Percentiles rank a stretch among this genome's conserved stretches.
Evolutionary conservation across 768 basidiomycete species (phyloP).

Genomic region (Auricularia sp.): DNA sequence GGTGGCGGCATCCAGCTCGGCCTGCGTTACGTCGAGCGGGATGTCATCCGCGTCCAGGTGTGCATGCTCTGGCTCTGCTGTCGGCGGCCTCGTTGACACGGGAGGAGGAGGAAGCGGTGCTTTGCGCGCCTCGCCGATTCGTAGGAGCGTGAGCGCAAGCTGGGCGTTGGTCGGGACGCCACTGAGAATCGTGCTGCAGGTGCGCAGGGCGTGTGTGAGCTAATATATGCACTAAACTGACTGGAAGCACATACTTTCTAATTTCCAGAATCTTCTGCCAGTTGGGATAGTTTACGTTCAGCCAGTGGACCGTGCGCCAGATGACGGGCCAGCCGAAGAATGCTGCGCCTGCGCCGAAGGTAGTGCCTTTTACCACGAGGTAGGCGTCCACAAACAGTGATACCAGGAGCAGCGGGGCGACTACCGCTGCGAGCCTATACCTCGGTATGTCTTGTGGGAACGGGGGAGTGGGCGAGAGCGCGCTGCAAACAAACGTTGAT

Average conservation of each 20-base stretch:
- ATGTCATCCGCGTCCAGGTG: slow-evolving; percentile 4
- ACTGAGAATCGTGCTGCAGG: slow-evolving; percentile 22
- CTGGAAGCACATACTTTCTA: slow-evolving; percentile 20
- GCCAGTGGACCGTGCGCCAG: slow-evolving; percentile 15
- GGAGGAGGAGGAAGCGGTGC: slow-evolving; percentile 30
- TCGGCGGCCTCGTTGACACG: slow-evolving; percentile 10
- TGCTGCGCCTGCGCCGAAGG: slow-evolving; percentile 23
- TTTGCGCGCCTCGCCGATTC: slow-evolving; percentile 28
- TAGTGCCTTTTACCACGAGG: slow-evolving; percentile 20
- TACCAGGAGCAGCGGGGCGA: slow-evolving; percentile 20
- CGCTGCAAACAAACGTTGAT: slow-evolving; percentile 14
- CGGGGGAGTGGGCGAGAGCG: slow-evolving; percentile 28
- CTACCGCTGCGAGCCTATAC: slow-evolving; percentile 20
- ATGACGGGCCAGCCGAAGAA: slow-evolving; percentile 34
- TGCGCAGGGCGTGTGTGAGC: neutral
- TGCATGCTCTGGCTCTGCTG: slow-evolving; percentile 7
- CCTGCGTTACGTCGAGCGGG: neutral
- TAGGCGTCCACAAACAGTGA: slow-evolving; percentile 21
- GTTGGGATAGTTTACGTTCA: slow-evolving; percentile 24
- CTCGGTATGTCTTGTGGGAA: slow-evolving; percentile 21
- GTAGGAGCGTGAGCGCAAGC: slow-evolving; percentile 30
- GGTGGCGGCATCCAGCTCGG: neutral
- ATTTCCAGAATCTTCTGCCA: slow-evolving; percentile 29
- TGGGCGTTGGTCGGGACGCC: slow-evolving; percentile 37
- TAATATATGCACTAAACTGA: too few species aligned